Percentiles rank a stretch among this genome's conserved stretches.
phyloP scores from a whole-genome alignment of 352 stramenopile genomes.

The Elongisporangium anandrum region DNA sequence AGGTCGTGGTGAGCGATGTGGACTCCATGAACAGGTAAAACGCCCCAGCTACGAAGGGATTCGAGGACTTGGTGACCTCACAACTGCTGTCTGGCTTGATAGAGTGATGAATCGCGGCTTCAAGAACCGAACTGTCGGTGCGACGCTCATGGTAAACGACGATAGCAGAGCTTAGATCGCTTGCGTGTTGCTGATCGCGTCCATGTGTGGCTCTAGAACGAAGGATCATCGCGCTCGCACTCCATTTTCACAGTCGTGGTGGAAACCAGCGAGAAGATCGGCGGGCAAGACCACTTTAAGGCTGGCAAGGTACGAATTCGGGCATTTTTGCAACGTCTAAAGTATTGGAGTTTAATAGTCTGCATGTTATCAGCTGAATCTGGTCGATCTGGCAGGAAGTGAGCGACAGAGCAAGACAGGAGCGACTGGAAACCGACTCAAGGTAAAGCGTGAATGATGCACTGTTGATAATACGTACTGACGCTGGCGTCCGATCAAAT shows the following conservation, averaged over 20 bases:
- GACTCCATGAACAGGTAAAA: constrained; percentile 65
- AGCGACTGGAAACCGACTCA: constrained; percentile 70
- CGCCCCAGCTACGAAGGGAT: neutral
- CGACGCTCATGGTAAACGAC: constrained; percentile 68
- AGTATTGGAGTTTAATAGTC: neutral
- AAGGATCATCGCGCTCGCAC: constrained; percentile 78
- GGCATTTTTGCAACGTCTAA: neutral
- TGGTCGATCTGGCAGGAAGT: constrained; percentile 78
- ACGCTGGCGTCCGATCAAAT: constrained; percentile 16
- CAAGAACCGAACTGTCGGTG: constrained; percentile 79
- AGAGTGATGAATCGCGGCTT: constrained; percentile 75
- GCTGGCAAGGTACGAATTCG: constrained; percentile 54
- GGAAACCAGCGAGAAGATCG: constrained; percentile 76
- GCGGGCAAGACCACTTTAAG: constrained; percentile 69
- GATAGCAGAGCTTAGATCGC: neutral
- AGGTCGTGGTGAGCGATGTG: constrained; percentile 72
- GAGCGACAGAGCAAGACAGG: constrained; percentile 84
- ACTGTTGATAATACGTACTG: too few species aligned
- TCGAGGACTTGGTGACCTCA: neutral
- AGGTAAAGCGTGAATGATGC: constrained; percentile 18
- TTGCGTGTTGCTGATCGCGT: neutral
- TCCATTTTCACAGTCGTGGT: constrained; percentile 86
- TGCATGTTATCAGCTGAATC: constrained; percentile 47
- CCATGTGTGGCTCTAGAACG: constrained; percentile 36
- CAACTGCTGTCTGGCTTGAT: neutral